phyloP scores from a whole-genome alignment of 306 rosid species.

The Sesbania bispinosa region DNA sequence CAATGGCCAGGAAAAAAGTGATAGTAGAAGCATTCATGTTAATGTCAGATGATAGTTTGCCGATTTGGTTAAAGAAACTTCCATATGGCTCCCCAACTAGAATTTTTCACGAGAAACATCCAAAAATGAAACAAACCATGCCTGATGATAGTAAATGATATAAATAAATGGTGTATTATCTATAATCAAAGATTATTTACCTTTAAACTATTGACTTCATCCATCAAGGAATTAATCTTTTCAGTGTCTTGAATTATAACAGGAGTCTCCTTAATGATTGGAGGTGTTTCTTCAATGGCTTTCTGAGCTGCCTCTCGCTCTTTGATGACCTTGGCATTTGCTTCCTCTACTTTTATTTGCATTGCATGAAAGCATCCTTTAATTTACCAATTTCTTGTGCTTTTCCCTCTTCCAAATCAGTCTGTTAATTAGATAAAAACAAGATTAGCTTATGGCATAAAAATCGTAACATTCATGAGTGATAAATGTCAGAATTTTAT shows the following conservation, averaged over 20 bases:
- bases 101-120: too few relatives aligned
- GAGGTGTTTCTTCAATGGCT: conserved; percentile 90
- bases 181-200: conserved; percentile 31
- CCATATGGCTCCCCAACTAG: background rate
- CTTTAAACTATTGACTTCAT: conserved; percentile 77
- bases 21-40: conserved; percentile 1
- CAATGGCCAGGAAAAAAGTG: background rate
- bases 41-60: too few relatives aligned
- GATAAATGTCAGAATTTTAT: too few relatives aligned
- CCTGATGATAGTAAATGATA: too few relatives aligned
- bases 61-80: background rate
- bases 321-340: conserved; percentile 66
- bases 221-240: conserved; percentile 64
- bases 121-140: too few relatives aligned
- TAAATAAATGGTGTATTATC: background rate
- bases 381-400: conserved; percentile 70
- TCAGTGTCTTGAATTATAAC: conserved; percentile 77
- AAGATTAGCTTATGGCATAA: background rate
- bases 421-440: conserved; percentile 43
- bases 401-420: conserved; percentile 91
- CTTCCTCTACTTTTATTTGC: conserved; percentile 81
- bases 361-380: conserved; percentile 63
- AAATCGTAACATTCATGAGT: background rate
- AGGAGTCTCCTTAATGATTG: conserved; percentile 92
- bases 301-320: conserved; percentile 74